These are phyloP conservation scores for Conidiobolus incongruus DNA, from an alignment of 371 early-diverging fungal species.

Conservation along the genomic window DNA sequence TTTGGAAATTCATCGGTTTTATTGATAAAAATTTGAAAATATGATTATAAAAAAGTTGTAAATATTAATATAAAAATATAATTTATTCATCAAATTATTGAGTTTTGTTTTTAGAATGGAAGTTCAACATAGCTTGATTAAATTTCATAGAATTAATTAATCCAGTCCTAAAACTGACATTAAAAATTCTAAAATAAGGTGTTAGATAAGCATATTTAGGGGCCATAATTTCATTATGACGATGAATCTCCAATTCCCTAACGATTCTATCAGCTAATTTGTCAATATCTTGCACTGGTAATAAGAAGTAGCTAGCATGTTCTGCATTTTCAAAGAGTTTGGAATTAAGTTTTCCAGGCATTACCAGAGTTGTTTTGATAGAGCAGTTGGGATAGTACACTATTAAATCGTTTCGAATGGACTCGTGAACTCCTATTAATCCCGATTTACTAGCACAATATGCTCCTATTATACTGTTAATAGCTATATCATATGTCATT, in stretches of 20 bases:
- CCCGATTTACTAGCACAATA: constrained; percentile 35
- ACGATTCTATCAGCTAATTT: background rate
- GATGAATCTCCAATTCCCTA: background rate
- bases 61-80: too few relatives aligned
- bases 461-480: constrained; percentile 11
- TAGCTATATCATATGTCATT: background rate
- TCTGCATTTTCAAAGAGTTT: constrained; percentile 21
- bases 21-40: too few relatives aligned
- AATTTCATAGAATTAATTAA: too few relatives aligned
- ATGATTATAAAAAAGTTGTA: too few relatives aligned
- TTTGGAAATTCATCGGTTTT: too few relatives aligned
- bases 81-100: too few relatives aligned
- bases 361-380: constrained; percentile 12
- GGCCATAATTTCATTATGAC: background rate
- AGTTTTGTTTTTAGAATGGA: too few relatives aligned
- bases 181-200: background rate
- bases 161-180: too few relatives aligned
- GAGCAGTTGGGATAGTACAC: constrained; percentile 8
- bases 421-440: constrained; percentile 19
- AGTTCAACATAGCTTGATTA: too few relatives aligned
- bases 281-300: background rate
- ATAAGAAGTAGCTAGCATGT: constrained; percentile 11
- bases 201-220: background rate
- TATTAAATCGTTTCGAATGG: constrained; percentile 22
- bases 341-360: constrained; percentile 20